Conservation (phyloP, 768 basidiomycete genomes). For the Boletus fagicola region DNA sequence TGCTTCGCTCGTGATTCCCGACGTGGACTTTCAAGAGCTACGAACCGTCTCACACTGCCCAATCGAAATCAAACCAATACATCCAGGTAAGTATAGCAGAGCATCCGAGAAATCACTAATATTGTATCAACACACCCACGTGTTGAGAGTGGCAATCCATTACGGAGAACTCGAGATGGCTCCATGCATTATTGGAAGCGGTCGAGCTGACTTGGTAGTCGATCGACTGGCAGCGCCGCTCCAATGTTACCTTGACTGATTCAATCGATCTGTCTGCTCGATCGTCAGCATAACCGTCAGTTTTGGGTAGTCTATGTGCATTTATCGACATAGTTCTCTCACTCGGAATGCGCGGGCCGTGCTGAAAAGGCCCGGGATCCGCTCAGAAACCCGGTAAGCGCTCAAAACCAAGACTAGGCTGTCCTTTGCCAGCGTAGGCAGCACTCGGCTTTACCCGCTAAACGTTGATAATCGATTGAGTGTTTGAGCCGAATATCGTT, state of each 20-base stretch:
- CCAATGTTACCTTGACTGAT: neutral
- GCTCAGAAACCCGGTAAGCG: neutral
- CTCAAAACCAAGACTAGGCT: neutral
- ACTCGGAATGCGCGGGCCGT: slow-evolving; percentile 11
- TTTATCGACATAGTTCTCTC: neutral
- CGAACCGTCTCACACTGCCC: neutral
- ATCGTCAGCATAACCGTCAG: neutral
- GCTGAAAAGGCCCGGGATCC: neutral
- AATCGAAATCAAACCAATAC: neutral
- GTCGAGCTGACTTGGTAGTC: neutral
- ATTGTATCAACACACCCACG: neutral
- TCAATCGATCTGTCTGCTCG: neutral
- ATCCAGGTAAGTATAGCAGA: neutral
- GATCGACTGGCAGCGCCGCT: neutral
- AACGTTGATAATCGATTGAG: neutral
- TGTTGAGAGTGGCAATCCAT: neutral
- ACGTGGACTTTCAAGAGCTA: neutral
- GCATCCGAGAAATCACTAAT: neutral
- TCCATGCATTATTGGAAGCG: neutral
- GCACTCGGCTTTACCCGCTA: neutral
- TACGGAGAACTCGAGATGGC: neutral
- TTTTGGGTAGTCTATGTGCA: neutral
- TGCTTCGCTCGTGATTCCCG: neutral
- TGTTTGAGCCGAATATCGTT: neutral
- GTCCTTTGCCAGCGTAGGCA: neutral